Evolutionary conservation across 345 rosid genomes (phyloP).

Genomic region (Lepidium africanum): DNA sequence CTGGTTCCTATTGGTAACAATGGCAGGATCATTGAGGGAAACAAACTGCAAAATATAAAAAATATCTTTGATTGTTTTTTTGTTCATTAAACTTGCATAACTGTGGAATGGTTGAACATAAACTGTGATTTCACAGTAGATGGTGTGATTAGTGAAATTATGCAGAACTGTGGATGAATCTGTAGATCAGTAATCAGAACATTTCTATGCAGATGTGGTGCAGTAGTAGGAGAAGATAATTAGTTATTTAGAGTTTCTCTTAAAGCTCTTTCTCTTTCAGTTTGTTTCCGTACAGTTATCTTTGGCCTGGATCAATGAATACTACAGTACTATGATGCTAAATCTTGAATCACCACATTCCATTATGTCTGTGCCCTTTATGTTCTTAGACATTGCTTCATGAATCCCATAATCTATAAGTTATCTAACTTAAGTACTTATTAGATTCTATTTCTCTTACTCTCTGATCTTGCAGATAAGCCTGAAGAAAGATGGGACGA

Average conservation of each 20-base stretch:
- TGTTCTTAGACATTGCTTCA: neutral
- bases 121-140: no score
- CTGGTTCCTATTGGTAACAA: neutral
- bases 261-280: neutral
- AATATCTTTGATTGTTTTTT: neutral
- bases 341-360: neutral
- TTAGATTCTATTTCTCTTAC: neutral
- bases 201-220: neutral
- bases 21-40: neutral
- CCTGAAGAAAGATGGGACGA: slow-evolving; percentile 22
- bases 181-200: neutral
- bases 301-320: neutral
- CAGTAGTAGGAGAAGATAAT: neutral
- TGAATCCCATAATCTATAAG: neutral
- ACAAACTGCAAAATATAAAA: no score
- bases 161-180: neutral
- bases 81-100: neutral
- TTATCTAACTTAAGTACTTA: neutral
- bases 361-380: neutral
- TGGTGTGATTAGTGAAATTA: neutral
- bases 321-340: neutral
- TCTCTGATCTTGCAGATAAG: slow-evolving; percentile 12
- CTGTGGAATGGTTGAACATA: neutral
- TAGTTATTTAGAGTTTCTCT: neutral
- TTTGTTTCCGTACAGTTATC: neutral